Evolutionary conservation across 345 rosid genomes (phyloP).

Genomic region (Zanthoxylum bungeanum): DNA sequence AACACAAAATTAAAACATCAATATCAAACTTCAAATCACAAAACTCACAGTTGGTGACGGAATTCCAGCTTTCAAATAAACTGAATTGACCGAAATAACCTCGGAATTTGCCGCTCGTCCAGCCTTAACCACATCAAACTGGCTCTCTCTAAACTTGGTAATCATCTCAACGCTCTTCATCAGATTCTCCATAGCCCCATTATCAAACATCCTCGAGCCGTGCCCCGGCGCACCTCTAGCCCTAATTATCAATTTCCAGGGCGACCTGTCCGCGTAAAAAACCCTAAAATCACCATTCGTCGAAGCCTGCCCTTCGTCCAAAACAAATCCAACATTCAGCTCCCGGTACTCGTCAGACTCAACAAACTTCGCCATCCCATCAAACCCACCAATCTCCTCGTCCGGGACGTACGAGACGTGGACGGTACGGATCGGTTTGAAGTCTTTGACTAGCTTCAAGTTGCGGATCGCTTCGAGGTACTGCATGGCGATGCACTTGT

Average conservation of each 20-base stretch:
- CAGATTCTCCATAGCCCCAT: conserved; percentile 84
- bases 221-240: conserved; percentile 76
- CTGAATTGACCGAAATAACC: conserved; percentile 84
- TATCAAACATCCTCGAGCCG: conserved; percentile 76
- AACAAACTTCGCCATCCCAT: conserved; percentile 60
- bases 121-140: conserved; percentile 75
- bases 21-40: background rate
- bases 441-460: conserved; percentile 34
- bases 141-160: conserved; percentile 63
- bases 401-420: conserved; percentile 74
- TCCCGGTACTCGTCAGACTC: conserved; percentile 50
- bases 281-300: conserved; percentile 58
- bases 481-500: conserved; percentile 80
- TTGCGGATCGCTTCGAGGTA: conserved; percentile 74
- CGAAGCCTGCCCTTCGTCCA: conserved; percentile 92
- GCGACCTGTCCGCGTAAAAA: conserved; percentile 72
- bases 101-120: conserved; percentile 60
- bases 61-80: conserved; percentile 77
- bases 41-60: conserved; percentile 58
- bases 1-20: background rate
- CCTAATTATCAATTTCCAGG: conserved; percentile 52
- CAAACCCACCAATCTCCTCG: conserved; percentile 76
- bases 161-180: conserved; percentile 78
- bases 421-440: conserved; percentile 51
- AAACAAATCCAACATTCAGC: conserved; percentile 70